These are phyloP conservation scores for Suillus hirtellus DNA, from an alignment of 768 basidiomycete genomes.

Conservation along the genomic window DNA sequence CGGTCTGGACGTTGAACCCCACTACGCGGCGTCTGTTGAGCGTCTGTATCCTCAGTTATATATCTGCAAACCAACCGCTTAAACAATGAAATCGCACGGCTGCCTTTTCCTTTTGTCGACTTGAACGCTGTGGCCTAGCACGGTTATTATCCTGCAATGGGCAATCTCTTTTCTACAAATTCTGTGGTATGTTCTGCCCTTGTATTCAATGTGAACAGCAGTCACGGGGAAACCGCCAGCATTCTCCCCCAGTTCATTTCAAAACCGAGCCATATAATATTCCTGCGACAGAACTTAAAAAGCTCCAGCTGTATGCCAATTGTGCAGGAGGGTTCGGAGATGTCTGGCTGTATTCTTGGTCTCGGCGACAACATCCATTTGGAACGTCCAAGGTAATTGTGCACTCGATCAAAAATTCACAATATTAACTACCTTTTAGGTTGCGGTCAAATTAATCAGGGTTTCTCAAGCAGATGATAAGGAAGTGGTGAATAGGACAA, in stretches of 20 bases:
- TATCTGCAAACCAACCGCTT: no score
- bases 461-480: slow-evolving; percentile 1
- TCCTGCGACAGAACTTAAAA: neutral
- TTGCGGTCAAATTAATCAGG: slow-evolving; percentile 13
- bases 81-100: no score
- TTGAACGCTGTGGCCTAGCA: no score
- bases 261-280: neutral
- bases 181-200: no score
- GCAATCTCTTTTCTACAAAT: no score
- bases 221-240: neutral
- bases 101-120: no score
- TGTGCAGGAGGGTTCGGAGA: slow-evolving; percentile 12
- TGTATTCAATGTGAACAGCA: neutral
- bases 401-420: neutral
- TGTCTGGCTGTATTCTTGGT: slow-evolving; percentile 13
- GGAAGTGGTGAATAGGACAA: neutral
- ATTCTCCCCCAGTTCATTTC: neutral
- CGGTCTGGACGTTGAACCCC: no score
- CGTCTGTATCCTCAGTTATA: no score
- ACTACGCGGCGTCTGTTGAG: no score
- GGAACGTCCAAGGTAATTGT: neutral
- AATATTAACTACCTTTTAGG: neutral
- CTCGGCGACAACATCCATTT: neutral
- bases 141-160: no score
- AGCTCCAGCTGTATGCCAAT: neutral